Base-by-base conservation (phyloP, 345 rosid species). In the Lagerstroemia speciosa region DNA sequence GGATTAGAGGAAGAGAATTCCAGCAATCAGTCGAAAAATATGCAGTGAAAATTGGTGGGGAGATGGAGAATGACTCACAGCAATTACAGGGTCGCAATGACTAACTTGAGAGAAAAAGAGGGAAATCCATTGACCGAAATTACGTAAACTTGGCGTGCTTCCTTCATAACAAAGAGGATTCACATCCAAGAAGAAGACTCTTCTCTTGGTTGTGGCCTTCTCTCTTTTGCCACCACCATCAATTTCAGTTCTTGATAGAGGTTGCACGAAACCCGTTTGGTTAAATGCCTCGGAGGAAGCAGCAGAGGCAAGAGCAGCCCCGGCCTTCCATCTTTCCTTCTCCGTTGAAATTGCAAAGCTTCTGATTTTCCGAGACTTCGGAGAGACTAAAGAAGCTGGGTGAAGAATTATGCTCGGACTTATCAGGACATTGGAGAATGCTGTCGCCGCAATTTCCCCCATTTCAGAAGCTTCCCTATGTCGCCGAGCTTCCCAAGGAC, bases 121-220 rank as follows among this genome's bases (percentile, higher is more conserved):
- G 73, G 97, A 87, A 24, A 89, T 57, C 98, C 98, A 93, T 45
- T 83, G 82, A 67, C 81, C 87, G 53, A 89, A 93, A 67, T 88
- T 79, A 1, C 70, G 78, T 29, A 90, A 84, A 76, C 97, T 86
- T 6, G 94, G 97, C 11, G 77, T 85, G 81, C 81, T 89, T 76
- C 94, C 97, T 26, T 78, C 87, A 57, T 87, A 91, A 80, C 97
- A 89, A 36, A 93, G 81, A 40, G 98, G 96, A 77, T 92, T 87
- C 24, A 86, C 94, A 69, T 93, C 98, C 84, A 91, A 79, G 72
- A 93, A 82, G 81, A 91, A 93, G 3, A 89, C 94, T 88, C 94
- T 91, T 80, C 77, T 83, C 81, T 77, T 89, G 73, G 34, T 27
- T 40, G 40, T 52, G 63, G 34, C 26, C 46, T 64, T 69, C 69